These are phyloP conservation scores for Leccinum barrowsii DNA, from an alignment of 768 basidiomycete species.

Conservation along the genomic window DNA sequence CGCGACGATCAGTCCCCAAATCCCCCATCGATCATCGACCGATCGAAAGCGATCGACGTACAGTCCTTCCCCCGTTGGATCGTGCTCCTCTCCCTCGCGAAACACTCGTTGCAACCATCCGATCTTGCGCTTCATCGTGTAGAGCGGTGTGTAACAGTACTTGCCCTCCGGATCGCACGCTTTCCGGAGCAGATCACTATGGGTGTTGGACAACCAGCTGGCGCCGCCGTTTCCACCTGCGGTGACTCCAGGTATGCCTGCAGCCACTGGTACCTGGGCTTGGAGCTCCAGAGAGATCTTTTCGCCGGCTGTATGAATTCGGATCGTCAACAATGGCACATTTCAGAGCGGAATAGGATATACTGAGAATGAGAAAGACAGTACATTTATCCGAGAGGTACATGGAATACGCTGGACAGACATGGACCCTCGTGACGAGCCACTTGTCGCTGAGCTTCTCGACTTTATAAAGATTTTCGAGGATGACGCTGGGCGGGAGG, in stretches of 20 bases:
- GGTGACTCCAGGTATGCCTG: constrained; percentile 1
- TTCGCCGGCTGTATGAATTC: constrained; percentile 18
- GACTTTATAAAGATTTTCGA: constrained; percentile 23
- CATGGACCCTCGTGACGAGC: constrained; percentile 31
- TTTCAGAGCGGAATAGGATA: not conserved
- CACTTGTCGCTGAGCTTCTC: constrained; percentile 27
- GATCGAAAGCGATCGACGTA: constrained; percentile 9
- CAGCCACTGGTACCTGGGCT: constrained; percentile 11
- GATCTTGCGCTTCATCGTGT: constrained; percentile 17
- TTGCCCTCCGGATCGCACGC: constrained; percentile 19
- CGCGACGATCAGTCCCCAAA: not conserved
- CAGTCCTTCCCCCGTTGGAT: constrained; percentile 9
- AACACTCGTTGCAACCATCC: not conserved
- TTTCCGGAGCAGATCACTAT: constrained; percentile 21
- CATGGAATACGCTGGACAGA: constrained; percentile 34
- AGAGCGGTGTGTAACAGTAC: constrained; percentile 29
- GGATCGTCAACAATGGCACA: not conserved
- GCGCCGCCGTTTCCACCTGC: constrained; percentile 12
- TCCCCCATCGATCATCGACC: not conserved
- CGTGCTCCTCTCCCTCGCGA: constrained; percentile 1
- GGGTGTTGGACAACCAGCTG: constrained; percentile 22
- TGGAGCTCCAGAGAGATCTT: constrained; percentile 23
- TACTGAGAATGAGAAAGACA: not conserved
- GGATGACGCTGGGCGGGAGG: constrained; percentile 20
- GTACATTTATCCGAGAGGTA: constrained; percentile 31